These are phyloP conservation scores for Kodamaea sagamina DNA, from an alignment of 805 yeast species.

Conservation along the genomic window DNA sequence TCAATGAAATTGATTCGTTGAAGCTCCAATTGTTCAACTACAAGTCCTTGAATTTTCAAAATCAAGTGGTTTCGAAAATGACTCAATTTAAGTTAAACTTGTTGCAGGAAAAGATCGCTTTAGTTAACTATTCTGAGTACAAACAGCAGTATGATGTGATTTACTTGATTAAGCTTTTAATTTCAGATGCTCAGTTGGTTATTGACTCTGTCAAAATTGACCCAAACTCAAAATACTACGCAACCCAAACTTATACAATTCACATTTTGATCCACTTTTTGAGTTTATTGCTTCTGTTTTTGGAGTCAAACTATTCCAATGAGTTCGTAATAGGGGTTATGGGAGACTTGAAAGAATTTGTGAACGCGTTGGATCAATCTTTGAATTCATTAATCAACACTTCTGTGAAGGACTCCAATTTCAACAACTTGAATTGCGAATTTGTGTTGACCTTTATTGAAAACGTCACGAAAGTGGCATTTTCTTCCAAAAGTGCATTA, in stretches of 20 bases:
- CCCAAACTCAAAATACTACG: neutral
- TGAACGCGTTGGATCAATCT: constrained; percentile 1
- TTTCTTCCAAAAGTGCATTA: neutral
- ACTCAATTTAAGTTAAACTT: constrained; percentile 15
- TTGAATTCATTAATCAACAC: neutral
- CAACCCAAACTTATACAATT: neutral
- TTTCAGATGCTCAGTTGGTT: neutral
- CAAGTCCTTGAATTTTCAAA: constrained; percentile 13
- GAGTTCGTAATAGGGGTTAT: neutral
- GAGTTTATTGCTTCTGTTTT: neutral
- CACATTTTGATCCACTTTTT: constrained; percentile 5
- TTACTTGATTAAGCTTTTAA: constrained; percentile 3
- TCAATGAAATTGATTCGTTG: constrained; percentile 18
- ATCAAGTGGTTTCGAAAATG: constrained; percentile 15
- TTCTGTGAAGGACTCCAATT: constrained; percentile 4
- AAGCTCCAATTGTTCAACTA: constrained; percentile 19
- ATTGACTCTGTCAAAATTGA: constrained; percentile 7
- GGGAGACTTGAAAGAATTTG: neutral
- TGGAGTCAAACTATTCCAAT: constrained; percentile 4
- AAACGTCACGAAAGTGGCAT: neutral
- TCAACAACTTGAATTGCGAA: neutral
- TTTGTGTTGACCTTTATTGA: constrained; percentile 3
- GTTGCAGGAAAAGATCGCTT: constrained; percentile 10
- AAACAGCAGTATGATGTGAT: constrained; percentile 5
- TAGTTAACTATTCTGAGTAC: neutral